phyloP scores from a whole-genome alignment of 2,329 filamentous ascomycete species.

The Apiospora koreana region DNA sequence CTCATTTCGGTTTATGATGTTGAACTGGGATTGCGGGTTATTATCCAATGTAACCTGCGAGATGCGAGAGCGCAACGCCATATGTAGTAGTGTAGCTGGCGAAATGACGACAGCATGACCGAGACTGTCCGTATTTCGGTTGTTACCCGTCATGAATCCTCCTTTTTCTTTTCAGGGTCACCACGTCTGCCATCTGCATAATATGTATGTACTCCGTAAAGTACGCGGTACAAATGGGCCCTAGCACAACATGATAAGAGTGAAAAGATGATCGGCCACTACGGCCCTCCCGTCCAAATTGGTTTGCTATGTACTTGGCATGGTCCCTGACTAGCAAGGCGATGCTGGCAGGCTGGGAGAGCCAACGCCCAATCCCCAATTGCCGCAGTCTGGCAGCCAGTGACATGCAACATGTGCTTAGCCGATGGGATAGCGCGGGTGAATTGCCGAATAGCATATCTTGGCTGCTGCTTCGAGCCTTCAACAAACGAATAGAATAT shows the following conservation, averaged over 20 bases:
- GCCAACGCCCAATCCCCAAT: neutral
- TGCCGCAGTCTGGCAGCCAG: neutral
- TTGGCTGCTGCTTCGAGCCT: neutral
- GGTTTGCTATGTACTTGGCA: neutral
- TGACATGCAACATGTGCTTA: neutral
- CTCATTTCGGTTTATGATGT: neutral
- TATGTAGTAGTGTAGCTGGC: neutral
- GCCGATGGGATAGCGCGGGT: neutral
- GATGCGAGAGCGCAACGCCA: neutral
- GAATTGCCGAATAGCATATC: neutral
- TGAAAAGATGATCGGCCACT: neutral
- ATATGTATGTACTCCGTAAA: no score
- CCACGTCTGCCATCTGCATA: no score
- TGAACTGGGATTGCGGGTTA: neutral
- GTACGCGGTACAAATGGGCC: neutral
- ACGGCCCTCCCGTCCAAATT: slow-evolving; percentile 1
- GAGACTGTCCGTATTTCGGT: neutral
- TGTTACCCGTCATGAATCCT: neutral
- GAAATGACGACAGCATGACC: neutral
- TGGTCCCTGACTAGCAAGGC: neutral
- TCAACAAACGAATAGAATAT: neutral
- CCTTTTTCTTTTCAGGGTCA: neutral
- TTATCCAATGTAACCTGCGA: neutral
- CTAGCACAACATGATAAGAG: neutral
- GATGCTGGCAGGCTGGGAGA: neutral